These are phyloP conservation scores for Leccinellum rugosiceps DNA, from an alignment of 768 basidiomycete genomes.

Conservation along the genomic window DNA sequence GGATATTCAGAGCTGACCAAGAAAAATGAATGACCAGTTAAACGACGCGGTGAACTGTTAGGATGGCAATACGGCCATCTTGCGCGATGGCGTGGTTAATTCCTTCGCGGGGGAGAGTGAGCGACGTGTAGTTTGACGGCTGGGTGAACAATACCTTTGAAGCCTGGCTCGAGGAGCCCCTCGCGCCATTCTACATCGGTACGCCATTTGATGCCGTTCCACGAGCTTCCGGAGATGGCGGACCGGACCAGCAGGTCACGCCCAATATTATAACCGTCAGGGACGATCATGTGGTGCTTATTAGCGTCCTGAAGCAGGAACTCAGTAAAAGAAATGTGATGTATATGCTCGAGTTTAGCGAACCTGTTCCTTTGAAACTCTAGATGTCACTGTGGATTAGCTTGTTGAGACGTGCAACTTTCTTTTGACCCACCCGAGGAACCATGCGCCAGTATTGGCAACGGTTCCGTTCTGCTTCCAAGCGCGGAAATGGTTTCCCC, in stretches of 20 bases:
- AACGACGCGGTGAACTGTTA: conserved; percentile 55
- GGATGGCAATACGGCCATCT: conserved; percentile 77
- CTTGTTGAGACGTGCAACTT: neutral
- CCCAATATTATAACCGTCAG: conserved; percentile 79
- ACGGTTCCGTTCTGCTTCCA: conserved; percentile 84
- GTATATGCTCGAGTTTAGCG: neutral
- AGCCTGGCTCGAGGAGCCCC: conserved; percentile 67
- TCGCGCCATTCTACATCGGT: conserved; percentile 75
- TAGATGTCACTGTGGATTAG: conserved; percentile 24
- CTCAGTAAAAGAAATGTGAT: conserved; percentile 1
- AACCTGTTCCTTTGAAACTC: conserved; percentile 73
- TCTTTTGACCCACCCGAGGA: conserved; percentile 58
- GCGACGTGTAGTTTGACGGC: neutral
- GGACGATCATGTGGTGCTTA: conserved; percentile 69
- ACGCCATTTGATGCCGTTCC: conserved; percentile 68
- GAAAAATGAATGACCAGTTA: conserved; percentile 16
- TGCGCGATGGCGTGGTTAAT: conserved; percentile 80
- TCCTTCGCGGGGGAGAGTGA: conserved; percentile 40
- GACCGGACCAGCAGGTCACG: conserved; percentile 73
- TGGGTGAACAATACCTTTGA: conserved; percentile 46
- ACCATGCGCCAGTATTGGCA: conserved; percentile 78
- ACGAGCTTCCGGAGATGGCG: conserved; percentile 57
- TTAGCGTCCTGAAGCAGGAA: conserved; percentile 43
- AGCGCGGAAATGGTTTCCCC: conserved; percentile 87
- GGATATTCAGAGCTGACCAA: neutral